These are phyloP conservation scores for Rhodomyrtus psidioides DNA, from an alignment of 441 rosid species.

Conservation along the genomic window DNA sequence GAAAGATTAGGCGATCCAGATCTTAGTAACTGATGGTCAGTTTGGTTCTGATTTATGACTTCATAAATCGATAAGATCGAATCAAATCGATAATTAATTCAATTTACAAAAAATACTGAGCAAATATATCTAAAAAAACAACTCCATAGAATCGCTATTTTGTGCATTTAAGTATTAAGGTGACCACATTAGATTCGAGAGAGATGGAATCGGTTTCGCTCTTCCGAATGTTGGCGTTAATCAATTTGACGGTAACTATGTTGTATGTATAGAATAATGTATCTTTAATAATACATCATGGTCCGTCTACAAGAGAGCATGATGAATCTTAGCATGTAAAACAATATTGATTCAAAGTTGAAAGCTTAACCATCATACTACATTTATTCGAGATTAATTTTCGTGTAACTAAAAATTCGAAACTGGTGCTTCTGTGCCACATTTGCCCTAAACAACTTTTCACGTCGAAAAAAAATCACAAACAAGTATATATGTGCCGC, in stretches of 20 bases:
- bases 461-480: not conserved
- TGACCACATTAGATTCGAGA: not conserved
- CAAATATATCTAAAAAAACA: too few species aligned
- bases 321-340: not conserved
- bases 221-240: too few species aligned
- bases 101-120: too few species aligned
- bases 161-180: too few species aligned
- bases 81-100: too few species aligned
- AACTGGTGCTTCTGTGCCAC: rapidly evolving
- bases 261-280: not conserved
- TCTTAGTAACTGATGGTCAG: too few species aligned
- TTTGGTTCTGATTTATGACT: not conserved
- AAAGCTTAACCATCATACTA: not conserved
- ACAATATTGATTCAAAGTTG: not conserved
- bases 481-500: rapidly evolving
- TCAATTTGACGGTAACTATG: not conserved
- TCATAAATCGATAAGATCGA: too few species aligned
- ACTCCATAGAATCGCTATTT: too few species aligned
- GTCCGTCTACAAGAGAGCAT: not conserved
- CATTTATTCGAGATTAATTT: not conserved
- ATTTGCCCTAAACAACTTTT: not conserved
- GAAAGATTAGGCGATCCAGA: too few species aligned
- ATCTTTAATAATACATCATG: not conserved
- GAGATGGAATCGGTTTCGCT: too few species aligned
- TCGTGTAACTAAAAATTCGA: not conserved